A percentile compares a stretch with the other conserved stretches of the same genome.
These are phyloP conservation scores for Pestalotiopsis sp. DNA, from an alignment of 2,329 filamentous ascomycete species.

Conservation along the genomic window DNA sequence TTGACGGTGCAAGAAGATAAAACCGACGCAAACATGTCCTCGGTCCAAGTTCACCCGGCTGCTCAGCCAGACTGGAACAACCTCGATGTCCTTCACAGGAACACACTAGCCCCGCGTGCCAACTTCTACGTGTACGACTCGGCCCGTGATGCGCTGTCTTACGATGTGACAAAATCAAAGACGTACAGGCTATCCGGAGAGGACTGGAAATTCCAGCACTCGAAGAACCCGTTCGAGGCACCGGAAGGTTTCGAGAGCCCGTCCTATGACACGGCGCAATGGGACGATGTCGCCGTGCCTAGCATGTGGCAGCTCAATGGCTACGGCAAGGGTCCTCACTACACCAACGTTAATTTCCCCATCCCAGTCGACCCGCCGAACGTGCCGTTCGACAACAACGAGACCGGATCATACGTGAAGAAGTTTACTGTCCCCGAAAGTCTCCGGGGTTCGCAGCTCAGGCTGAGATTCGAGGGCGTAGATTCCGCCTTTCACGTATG, in stretches of 20 bases:
- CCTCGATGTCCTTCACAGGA: slow-evolving; percentile 56
- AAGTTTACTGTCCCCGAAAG: slow-evolving; percentile 48
- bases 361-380: slow-evolving; percentile 66
- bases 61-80: slow-evolving; percentile 61
- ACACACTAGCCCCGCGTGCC: slow-evolving; percentile 56
- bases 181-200: slow-evolving; percentile 46
- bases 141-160: slow-evolving; percentile 48
- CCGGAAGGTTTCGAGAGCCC: slow-evolving; percentile 34
- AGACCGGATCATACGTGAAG: slow-evolving; percentile 54
- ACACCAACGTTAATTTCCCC: slow-evolving; percentile 70
- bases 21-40: slow-evolving; percentile 17
- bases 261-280: slow-evolving; percentile 33
- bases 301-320: slow-evolving; percentile 74
- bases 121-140: slow-evolving; percentile 57
- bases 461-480: slow-evolving; percentile 64
- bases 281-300: slow-evolving; percentile 62
- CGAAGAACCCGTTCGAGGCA: slow-evolving; percentile 40
- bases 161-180: slow-evolving; percentile 37
- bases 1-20: background rate
- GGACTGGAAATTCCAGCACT: slow-evolving; percentile 49
- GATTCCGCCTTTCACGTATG: slow-evolving; percentile 65
- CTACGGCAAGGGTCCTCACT: slow-evolving; percentile 65
- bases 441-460: slow-evolving; percentile 45
- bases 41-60: slow-evolving; percentile 19
- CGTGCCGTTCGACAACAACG: slow-evolving; percentile 57